These are phyloP conservation scores for Myriangium duriaei DNA, from an alignment of 2,329 filamentous ascomycete genomes.

Conservation along the genomic window DNA sequence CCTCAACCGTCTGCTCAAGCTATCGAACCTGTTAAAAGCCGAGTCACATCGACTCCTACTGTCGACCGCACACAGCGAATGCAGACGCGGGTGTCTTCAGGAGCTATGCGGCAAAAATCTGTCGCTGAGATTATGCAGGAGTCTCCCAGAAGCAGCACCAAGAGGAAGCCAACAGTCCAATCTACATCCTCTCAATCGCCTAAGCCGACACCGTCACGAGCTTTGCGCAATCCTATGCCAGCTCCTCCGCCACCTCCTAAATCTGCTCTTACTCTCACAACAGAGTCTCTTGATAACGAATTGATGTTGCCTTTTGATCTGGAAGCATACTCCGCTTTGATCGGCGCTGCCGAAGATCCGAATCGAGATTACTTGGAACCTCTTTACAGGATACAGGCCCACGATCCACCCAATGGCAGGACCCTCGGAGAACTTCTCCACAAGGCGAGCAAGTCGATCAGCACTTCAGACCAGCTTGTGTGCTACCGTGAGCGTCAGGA, in stretches of 20 bases:
- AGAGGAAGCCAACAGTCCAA: constrained; percentile 37
- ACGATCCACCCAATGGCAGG: constrained; percentile 42
- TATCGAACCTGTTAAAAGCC: constrained; percentile 16
- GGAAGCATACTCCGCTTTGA: constrained; percentile 31
- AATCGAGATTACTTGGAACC: constrained; percentile 49
- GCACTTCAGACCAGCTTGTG: constrained; percentile 71
- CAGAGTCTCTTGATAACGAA: neutral
- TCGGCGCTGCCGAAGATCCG: constrained; percentile 35
- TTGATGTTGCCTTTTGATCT: constrained; percentile 1
- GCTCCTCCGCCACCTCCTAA: constrained; percentile 2
- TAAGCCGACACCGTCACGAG: constrained; percentile 8
- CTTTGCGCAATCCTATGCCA: constrained; percentile 10
- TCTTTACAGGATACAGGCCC: constrained; percentile 45
- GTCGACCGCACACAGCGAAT: constrained; percentile 36
- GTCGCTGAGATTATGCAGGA: constrained; percentile 60
- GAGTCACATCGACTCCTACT: constrained; percentile 6
- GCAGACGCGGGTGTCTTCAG: constrained; percentile 58
- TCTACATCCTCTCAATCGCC: neutral
- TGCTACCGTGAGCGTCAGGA: constrained; percentile 79
- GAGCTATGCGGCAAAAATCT: constrained; percentile 58
- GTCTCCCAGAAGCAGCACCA: constrained; percentile 37
- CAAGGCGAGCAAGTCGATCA: constrained; percentile 79
- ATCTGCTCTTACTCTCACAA: constrained; percentile 1
- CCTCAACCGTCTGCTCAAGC: constrained; percentile 22
- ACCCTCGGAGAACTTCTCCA: constrained; percentile 60